Evolutionary conservation across 176 grass and related monocot genomes (phyloP).

Genomic region (Hordeum marinum): DNA sequence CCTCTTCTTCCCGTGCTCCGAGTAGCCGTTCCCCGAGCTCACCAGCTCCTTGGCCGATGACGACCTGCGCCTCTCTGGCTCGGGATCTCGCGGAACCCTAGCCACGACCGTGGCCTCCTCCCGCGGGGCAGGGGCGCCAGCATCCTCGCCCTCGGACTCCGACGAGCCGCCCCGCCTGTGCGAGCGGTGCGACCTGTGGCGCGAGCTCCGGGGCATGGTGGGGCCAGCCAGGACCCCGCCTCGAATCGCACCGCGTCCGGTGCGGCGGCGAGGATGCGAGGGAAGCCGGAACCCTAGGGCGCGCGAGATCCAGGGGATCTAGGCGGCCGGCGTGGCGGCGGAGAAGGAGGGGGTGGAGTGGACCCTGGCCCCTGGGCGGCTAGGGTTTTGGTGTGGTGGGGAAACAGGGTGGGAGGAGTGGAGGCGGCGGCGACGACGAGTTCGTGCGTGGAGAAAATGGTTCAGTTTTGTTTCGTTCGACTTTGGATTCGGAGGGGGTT

Average conservation of each 20-base stretch:
- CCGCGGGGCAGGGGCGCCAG: conserved; percentile 27
- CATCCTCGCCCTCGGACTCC: conserved; percentile 73
- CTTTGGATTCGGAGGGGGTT: conserved; percentile 25
- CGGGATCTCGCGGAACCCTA: conserved; percentile 87
- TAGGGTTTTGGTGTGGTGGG: conserved; percentile 45
- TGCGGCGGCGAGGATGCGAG: neutral
- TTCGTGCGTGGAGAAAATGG: conserved; percentile 45
- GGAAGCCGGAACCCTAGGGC: conserved; percentile 25
- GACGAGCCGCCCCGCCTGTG: conserved; percentile 73
- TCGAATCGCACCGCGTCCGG: conserved; percentile 17
- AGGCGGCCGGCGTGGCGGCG: conserved; percentile 6
- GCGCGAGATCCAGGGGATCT: conserved; percentile 33
- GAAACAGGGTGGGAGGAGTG: neutral
- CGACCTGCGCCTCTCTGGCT: conserved; percentile 62
- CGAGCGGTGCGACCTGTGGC: conserved; percentile 88
- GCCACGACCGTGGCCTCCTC: conserved; percentile 40
- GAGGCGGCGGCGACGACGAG: conserved; percentile 53
- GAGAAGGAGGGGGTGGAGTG: neutral
- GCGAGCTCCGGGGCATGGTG: conserved; percentile 81
- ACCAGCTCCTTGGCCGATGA: conserved; percentile 45
- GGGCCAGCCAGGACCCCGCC: conserved; percentile 36
- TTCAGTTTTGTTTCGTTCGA: conserved; percentile 15
- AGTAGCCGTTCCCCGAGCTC: conserved; percentile 50
- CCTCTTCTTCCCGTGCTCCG: conserved; percentile 81
- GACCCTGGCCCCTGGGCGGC: neutral